Evolutionary conservation across 1,284 basidiomycete genomes (phyloP).

Genomic region (Neonothopanus nambi): DNA sequence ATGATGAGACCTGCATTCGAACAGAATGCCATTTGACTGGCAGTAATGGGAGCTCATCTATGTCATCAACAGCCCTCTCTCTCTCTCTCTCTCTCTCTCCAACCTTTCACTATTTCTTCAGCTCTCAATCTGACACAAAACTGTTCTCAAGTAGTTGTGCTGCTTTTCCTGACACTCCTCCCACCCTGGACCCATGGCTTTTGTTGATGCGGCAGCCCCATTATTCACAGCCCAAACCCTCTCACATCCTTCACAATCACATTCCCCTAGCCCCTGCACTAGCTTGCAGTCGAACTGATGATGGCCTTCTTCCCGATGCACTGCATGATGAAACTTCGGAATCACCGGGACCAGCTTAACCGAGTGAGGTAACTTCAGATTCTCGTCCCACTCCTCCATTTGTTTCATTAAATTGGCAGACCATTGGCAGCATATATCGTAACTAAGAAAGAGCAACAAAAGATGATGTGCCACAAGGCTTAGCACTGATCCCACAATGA

Average conservation of each 20-base stretch:
- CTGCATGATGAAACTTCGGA: constrained; percentile 13
- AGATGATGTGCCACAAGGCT: background rate
- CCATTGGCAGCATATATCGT: constrained; percentile 23
- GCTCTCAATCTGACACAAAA: too few species aligned
- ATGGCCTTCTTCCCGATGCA: constrained; percentile 8
- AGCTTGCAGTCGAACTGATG: constrained; percentile 18
- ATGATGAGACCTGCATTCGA: too few species aligned
- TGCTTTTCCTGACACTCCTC: too few species aligned
- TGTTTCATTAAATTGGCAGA: constrained; percentile 11
- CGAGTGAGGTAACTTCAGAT: background rate
- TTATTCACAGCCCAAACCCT: constrained; percentile 18
- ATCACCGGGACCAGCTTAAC: constrained; percentile 9
- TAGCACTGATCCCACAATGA: constrained; percentile 9
- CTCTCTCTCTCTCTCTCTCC: too few species aligned
- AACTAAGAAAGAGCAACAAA: constrained; percentile 9
- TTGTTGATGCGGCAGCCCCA: constrained; percentile 11
- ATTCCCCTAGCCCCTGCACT: constrained; percentile 2
- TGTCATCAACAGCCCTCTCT: too few species aligned
- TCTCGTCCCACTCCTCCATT: background rate
- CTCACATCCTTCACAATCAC: constrained; percentile 20
- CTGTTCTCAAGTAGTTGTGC: too few species aligned
- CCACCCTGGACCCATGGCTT: constrained; percentile 19
- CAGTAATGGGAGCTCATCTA: too few species aligned
- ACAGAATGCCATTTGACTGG: too few species aligned
- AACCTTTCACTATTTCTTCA: too few species aligned